phyloP scores from a whole-genome alignment of 257 asterid genomes.

The Knoxia roxburghii region DNA sequence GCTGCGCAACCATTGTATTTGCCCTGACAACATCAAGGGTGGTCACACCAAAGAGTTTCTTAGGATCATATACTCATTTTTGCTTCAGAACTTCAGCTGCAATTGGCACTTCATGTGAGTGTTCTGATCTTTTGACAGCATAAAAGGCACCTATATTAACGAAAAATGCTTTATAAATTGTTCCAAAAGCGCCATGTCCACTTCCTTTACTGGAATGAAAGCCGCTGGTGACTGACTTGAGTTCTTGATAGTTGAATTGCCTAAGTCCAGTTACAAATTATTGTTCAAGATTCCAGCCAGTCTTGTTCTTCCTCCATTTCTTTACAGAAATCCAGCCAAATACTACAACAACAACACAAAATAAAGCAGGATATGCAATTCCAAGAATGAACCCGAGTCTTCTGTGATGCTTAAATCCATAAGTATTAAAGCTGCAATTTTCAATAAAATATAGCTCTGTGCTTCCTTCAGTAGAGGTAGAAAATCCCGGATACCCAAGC shows the following conservation, averaged over 20 bases:
- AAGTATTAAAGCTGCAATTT: slow-evolving; percentile 75
- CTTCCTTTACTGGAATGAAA: slow-evolving; percentile 65
- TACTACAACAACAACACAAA: slow-evolving; percentile 42
- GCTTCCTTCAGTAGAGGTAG: slow-evolving; percentile 94
- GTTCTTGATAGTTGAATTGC: slow-evolving; percentile 61
- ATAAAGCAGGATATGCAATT: slow-evolving; percentile 61
- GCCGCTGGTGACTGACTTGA: slow-evolving; percentile 73
- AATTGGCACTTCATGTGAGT: slow-evolving; percentile 77
- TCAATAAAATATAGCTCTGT: slow-evolving; percentile 67
- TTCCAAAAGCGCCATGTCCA: slow-evolving; percentile 88
- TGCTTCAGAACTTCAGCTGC: slow-evolving; percentile 78
- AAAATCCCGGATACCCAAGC: slow-evolving; percentile 73
- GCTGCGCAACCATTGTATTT: slow-evolving; percentile 64
- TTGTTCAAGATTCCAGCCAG: slow-evolving; percentile 40
- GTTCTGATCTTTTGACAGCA: slow-evolving; percentile 88
- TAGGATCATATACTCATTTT: slow-evolving; percentile 70
- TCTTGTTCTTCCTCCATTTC: slow-evolving; percentile 52
- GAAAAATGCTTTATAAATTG: slow-evolving; percentile 79
- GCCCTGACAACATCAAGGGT: slow-evolving; percentile 86
- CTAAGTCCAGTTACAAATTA: slow-evolving; percentile 71
- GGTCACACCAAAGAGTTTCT: slow-evolving; percentile 79
- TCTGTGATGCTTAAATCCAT: slow-evolving; percentile 49
- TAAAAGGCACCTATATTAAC: slow-evolving; percentile 31
- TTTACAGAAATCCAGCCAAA: slow-evolving; percentile 51
- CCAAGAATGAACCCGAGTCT: slow-evolving; percentile 66